Evolutionary conservation across 768 basidiomycete species (phyloP).

Genomic region (Trametopsis cervina): DNA sequence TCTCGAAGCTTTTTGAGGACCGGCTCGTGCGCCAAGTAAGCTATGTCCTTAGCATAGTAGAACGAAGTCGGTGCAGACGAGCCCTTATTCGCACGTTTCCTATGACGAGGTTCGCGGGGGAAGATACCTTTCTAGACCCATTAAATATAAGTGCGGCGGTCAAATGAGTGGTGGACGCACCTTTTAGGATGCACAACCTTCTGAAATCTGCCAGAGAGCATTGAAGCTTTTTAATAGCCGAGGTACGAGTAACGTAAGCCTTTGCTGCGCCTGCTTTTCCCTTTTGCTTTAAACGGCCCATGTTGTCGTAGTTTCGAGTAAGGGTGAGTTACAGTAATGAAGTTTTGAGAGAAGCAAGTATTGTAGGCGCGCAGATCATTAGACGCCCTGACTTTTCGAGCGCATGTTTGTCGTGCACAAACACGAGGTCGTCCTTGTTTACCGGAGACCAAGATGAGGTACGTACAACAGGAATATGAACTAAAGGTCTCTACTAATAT

Average conservation of each 20-base stretch:
- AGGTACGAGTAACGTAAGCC: conserved; percentile 84
- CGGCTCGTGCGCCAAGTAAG: conserved; percentile 95
- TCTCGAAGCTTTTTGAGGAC: conserved; percentile 89
- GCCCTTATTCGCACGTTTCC: conserved; percentile 94
- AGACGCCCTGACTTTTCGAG: conserved; percentile 24
- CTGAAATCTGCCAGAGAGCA: conserved; percentile 96
- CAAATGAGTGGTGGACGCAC: conserved; percentile 35
- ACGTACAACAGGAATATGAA: background rate
- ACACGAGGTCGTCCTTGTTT: conserved; percentile 12
- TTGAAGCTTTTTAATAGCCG: conserved; percentile 92
- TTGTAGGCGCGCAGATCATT: conserved; percentile 10
- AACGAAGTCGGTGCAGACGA: conserved; percentile 96
- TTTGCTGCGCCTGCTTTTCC: conserved; percentile 90
- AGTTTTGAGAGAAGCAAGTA: conserved; percentile 8
- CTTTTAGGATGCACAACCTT: conserved; percentile 94
- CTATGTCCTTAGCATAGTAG: conserved; percentile 97
- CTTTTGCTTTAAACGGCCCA: conserved; percentile 78
- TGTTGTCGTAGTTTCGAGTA: conserved; percentile 21
- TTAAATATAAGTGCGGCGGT: conserved; percentile 9
- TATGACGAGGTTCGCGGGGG: conserved; percentile 88
- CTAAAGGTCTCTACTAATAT: conserved; percentile 2
- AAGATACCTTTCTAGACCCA: conserved; percentile 67
- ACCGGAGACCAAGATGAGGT: conserved; percentile 17
- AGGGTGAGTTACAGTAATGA: conserved; percentile 2
- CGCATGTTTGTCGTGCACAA: conserved; percentile 13